phyloP scores from a whole-genome alignment of 2,329 filamentous ascomycete species.

The Epichloe bromicola region DNA sequence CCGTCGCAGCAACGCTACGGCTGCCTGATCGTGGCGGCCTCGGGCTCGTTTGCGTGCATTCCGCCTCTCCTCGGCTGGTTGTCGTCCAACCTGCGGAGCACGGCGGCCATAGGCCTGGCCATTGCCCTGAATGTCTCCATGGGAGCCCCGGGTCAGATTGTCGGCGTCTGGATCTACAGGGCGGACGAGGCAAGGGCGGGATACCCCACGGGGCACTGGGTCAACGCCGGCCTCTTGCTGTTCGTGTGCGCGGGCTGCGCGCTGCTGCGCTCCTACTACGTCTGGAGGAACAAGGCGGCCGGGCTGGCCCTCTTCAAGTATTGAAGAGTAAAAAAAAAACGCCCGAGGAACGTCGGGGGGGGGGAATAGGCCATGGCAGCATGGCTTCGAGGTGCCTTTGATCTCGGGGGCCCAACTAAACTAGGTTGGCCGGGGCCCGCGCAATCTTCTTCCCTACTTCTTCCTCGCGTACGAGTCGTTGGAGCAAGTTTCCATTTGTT shows the following conservation, averaged over 20 bases:
- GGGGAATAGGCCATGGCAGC: no score
- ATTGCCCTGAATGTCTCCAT: constrained; percentile 59
- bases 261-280: not conserved
- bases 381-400: no score
- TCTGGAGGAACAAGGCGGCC: not conserved
- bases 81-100: constrained; percentile 52
- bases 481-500: no score
- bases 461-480: no score
- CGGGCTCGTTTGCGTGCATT: constrained; percentile 55
- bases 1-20: constrained; percentile 49
- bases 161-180: constrained; percentile 64
- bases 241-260: constrained; percentile 28
- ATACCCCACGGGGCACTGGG: constrained; percentile 60
- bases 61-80: constrained; percentile 61
- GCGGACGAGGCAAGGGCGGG: constrained; percentile 43
- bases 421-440: no score
- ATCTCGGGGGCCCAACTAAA: no score
- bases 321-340: not conserved
- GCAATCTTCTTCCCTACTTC: no score
- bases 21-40: constrained; percentile 53
- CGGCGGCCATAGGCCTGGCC: constrained; percentile 51
- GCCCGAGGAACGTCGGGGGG: no score
- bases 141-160: constrained; percentile 56
- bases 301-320: not conserved
- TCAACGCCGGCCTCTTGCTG: constrained; percentile 46